Evolutionary conservation across 2,329 filamentous ascomycete species (phyloP).

Genomic region (Clarireedia homoeocarpa): DNA sequence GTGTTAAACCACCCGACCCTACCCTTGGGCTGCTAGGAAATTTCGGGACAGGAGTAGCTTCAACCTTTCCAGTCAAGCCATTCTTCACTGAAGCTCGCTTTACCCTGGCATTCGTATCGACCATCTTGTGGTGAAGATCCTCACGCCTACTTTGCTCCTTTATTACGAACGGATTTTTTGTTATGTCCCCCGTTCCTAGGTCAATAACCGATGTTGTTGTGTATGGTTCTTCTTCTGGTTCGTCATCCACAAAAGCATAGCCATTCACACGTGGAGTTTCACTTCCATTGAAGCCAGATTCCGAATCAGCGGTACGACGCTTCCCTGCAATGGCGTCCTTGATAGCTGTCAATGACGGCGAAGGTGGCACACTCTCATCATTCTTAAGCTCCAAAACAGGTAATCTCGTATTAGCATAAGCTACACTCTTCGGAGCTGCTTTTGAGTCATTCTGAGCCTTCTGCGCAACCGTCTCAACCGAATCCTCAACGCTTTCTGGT

Average conservation of each 20-base stretch:
- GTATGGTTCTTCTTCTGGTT: slow-evolving; percentile 43
- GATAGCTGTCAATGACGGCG: slow-evolving; percentile 77
- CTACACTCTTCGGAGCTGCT: slow-evolving; percentile 68
- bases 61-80: slow-evolving; percentile 51
- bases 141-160: slow-evolving; percentile 69
- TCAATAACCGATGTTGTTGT: slow-evolving; percentile 40
- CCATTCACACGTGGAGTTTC: slow-evolving; percentile 90
- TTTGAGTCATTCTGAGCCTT: slow-evolving; percentile 61
- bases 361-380: slow-evolving; percentile 50
- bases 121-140: slow-evolving; percentile 75
- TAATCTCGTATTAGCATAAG: slow-evolving; percentile 78
- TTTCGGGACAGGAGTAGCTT: slow-evolving; percentile 56
- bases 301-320: slow-evolving; percentile 53
- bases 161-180: slow-evolving; percentile 74
- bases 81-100: slow-evolving; percentile 56
- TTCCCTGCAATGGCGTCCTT: slow-evolving; percentile 75
- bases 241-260: slow-evolving; percentile 89
- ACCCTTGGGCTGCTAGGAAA: slow-evolving; percentile 60
- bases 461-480: slow-evolving; percentile 55
- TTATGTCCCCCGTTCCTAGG: slow-evolving; percentile 51
- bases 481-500: slow-evolving; percentile 57
- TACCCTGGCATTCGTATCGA: slow-evolving; percentile 68
- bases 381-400: slow-evolving; percentile 39
- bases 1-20: slow-evolving; percentile 51
- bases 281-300: slow-evolving; percentile 47